Conservation (phyloP, 192 early-diverging fungal species). For the Podochytrium sp. region DNA sequence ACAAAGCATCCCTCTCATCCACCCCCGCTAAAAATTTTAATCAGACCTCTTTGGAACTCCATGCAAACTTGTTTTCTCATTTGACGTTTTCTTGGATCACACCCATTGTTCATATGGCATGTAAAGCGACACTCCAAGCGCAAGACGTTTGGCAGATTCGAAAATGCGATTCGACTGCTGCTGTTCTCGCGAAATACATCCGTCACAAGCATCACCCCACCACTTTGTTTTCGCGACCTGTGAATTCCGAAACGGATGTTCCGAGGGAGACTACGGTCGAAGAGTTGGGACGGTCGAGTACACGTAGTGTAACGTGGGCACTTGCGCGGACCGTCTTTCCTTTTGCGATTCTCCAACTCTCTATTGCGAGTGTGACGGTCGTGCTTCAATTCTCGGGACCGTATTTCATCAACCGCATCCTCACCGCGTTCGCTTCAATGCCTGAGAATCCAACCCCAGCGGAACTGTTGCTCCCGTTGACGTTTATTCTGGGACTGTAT, state of each 20-base stretch:
- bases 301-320: not conserved
- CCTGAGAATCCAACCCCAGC: constrained; percentile 21
- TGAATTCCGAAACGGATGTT: too few species aligned
- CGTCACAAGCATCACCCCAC: not conserved
- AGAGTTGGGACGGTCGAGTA: not conserved
- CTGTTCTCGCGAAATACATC: constrained; percentile 29
- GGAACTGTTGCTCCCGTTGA: not conserved
- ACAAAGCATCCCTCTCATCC: not conserved
- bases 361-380: not conserved
- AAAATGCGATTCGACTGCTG: constrained; percentile 47
- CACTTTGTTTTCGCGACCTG: too few species aligned
- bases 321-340: not conserved
- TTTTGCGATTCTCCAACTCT: constrained; percentile 9
- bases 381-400: constrained; percentile 33
- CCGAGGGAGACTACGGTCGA: not conserved
- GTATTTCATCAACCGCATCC: constrained; percentile 50
- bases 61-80: constrained; percentile 37
- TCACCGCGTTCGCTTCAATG: constrained; percentile 35
- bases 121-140: constrained; percentile 51
- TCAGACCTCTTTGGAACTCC: constrained; percentile 16
- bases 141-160: constrained; percentile 62
- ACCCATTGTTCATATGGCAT: constrained; percentile 59
- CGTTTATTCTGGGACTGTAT: constrained; percentile 40
- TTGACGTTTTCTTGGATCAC: constrained; percentile 64
- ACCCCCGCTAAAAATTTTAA: not conserved